These are phyloP conservation scores for Ophiocordyceps camponoti-leonardi DNA, from an alignment of 2,329 filamentous ascomycete genomes.

Conservation along the genomic window DNA sequence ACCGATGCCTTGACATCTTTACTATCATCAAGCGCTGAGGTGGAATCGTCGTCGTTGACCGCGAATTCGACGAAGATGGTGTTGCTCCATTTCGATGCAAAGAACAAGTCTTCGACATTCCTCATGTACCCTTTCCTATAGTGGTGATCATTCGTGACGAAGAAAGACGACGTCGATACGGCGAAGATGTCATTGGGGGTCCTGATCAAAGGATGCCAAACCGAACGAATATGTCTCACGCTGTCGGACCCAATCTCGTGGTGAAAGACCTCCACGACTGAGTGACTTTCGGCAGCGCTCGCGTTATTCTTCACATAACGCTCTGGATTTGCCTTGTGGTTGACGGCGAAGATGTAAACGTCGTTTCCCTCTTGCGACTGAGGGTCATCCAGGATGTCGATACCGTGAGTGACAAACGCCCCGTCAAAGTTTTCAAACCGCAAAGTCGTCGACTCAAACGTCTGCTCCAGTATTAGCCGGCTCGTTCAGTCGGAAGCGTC, in stretches of 20 bases:
- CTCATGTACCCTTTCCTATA: conserved; percentile 30
- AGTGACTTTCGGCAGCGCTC: conserved; percentile 22
- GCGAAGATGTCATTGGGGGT: conserved; percentile 44
- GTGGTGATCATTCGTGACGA: conserved; percentile 43
- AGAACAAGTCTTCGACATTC: conserved; percentile 28
- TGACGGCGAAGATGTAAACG: conserved; percentile 43
- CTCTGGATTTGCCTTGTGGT: conserved; percentile 35
- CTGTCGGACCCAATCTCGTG: conserved; percentile 26
- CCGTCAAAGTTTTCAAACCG: conserved; percentile 30
- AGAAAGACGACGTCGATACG: conserved; percentile 26
- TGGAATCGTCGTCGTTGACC: conserved; percentile 4
- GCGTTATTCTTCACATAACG: conserved; percentile 10
- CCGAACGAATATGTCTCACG: conserved; percentile 29
- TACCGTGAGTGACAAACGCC: conserved; percentile 41
- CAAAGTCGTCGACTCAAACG: conserved; percentile 20
- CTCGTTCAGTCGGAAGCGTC: conserved; percentile 20
- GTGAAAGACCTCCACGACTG: conserved; percentile 40
- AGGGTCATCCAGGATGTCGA: conserved; percentile 38
- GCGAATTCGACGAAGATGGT: conserved; percentile 25
- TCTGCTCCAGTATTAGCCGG: conserved; percentile 4
- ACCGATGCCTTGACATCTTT: conserved; percentile 23
- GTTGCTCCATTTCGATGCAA: conserved; percentile 27
- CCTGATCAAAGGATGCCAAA: conserved; percentile 31
- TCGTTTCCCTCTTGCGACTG: conserved; percentile 14
- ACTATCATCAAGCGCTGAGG: conserved; percentile 7